Base-by-base conservation (phyloP, 257 asterid genomes). In the Solanum microdontum region DNA sequence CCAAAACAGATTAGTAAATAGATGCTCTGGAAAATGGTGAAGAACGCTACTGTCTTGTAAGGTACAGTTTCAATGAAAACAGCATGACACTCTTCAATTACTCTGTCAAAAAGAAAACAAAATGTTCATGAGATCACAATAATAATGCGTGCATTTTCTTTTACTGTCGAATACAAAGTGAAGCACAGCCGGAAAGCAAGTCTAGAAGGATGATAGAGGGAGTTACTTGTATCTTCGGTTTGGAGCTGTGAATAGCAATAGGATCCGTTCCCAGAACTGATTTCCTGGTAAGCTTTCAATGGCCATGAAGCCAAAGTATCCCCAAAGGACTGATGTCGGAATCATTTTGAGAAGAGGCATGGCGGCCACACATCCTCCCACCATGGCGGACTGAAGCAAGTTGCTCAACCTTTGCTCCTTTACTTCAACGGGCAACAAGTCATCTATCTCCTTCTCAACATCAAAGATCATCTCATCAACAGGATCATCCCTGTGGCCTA, bases 311-410 rank as follows among this genome's bases (percentile, higher is more conserved):
- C 87, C 89, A 69, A 87, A 87, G 76, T 87, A 87, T 17, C 89
- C 89, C 89, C 87, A 87, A 36, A 82, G 86, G 51, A 87, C 87
- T 40, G 87, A 82, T 51, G 89, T 87, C 23, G 89, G 89, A 58
- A 87, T 87, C 87, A 70, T 87, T 72, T 87, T 87, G 72, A 83
- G 76, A 51, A 87, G 55, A 32, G 89, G 89, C 89, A 87, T 87
- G 48, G 89, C 87, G 30, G 84, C 89, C 64, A 87, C 87, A 87
- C 89, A 87, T 83, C 89, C 89, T 82, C 89, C 89, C 43, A 87
- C 89, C 89, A 87, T 69, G 43, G 79, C 6, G 7, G 89, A 88
- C 85, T 87, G 89, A 15, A 87, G 87, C 87, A 88, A 88, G 85
- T 88, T 88, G 86, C 89, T 88, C 66, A 88, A 40, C 62, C 89